These are phyloP conservation scores for Skeletonema grethae DNA, from an alignment of 108 stramenopile species.

Conservation along the genomic window DNA sequence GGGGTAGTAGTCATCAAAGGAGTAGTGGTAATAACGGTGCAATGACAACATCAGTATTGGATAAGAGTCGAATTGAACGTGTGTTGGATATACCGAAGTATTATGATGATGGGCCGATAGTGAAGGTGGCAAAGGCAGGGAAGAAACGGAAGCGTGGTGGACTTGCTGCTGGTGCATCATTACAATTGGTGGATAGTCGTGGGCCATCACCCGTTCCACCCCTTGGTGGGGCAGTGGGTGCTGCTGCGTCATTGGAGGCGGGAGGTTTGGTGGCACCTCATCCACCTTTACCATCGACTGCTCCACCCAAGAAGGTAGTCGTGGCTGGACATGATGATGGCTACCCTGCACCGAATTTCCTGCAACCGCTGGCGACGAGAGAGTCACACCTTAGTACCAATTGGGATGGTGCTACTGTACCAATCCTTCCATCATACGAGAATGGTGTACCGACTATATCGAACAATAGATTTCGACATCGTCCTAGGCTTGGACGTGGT, in stretches of 20 bases:
- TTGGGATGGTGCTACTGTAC: slow-evolving; percentile 62
- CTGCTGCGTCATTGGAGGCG: background rate
- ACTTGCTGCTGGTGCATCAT: background rate
- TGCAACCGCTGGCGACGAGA: slow-evolving; percentile 72
- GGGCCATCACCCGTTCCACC: slow-evolving; percentile 20
- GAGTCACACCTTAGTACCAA: slow-evolving; percentile 54
- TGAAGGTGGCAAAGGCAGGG: slow-evolving; percentile 21
- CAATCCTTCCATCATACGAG: slow-evolving; percentile 68
- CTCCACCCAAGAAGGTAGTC: slow-evolving; percentile 28
- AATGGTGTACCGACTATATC: slow-evolving; percentile 50
- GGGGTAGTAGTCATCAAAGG: slow-evolving; percentile 34
- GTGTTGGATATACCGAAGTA: slow-evolving; percentile 55
- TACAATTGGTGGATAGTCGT: slow-evolving; percentile 4
- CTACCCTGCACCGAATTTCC: slow-evolving; percentile 74
- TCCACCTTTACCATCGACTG: background rate
- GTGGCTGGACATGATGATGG: slow-evolving; percentile 81
- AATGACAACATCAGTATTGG: slow-evolving; percentile 23
- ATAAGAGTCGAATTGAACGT: slow-evolving; percentile 36
- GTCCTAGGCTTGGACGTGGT: slow-evolving; percentile 85
- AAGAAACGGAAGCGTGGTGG: slow-evolving; percentile 40
- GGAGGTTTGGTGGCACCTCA: slow-evolving; percentile 3
- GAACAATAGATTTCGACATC: slow-evolving; percentile 57
- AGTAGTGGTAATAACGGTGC: background rate
- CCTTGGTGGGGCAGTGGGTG: background rate
- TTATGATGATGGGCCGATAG: slow-evolving; percentile 59